Conservation (phyloP, 73 alveolate species). For the Paramecium pentaurelia region DNA sequence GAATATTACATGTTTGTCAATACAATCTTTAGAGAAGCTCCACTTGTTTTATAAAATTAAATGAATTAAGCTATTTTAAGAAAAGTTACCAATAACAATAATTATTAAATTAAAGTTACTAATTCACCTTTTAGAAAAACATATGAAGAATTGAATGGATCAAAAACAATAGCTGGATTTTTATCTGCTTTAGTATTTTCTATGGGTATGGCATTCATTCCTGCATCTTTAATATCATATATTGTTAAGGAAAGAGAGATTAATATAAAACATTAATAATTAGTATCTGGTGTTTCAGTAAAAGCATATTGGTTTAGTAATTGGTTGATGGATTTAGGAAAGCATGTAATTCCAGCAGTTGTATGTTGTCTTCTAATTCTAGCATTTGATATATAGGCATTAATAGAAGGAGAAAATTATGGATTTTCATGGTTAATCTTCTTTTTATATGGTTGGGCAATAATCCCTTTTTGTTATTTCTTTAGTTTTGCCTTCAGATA, state of each 20-base stretch:
- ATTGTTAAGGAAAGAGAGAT: conserved; percentile 93
- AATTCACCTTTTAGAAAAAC: conserved; percentile 38
- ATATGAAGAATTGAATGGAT: not conserved
- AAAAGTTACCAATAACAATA: not conserved
- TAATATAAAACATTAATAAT: conserved; percentile 88
- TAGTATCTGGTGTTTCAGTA: conserved; percentile 86
- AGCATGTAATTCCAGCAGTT: conserved; percentile 79
- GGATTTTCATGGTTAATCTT: conserved; percentile 68
- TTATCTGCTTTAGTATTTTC: conserved; percentile 77
- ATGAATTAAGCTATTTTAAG: conserved; percentile 53
- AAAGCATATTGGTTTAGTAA: conserved; percentile 90
- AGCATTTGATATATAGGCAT: conserved; percentile 68
- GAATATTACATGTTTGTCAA: conserved; percentile 16
- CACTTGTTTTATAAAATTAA: conserved; percentile 29
- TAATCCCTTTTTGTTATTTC: conserved; percentile 74
- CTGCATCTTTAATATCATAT: conserved; percentile 85
- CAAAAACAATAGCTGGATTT: conserved; percentile 59
- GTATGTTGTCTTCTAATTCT: conserved; percentile 67
- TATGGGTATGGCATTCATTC: conserved; percentile 93
- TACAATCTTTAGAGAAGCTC: conserved; percentile 54
- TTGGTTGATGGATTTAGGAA: conserved; percentile 82
- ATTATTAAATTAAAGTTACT: conserved; percentile 45
- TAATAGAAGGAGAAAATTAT: conserved; percentile 34
- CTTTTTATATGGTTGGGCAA: conserved; percentile 74
- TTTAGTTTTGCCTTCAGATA: conserved; percentile 65